Base-by-base conservation (phyloP, 108 stramenopile species). In the Mediolabrus comicus region DNA sequence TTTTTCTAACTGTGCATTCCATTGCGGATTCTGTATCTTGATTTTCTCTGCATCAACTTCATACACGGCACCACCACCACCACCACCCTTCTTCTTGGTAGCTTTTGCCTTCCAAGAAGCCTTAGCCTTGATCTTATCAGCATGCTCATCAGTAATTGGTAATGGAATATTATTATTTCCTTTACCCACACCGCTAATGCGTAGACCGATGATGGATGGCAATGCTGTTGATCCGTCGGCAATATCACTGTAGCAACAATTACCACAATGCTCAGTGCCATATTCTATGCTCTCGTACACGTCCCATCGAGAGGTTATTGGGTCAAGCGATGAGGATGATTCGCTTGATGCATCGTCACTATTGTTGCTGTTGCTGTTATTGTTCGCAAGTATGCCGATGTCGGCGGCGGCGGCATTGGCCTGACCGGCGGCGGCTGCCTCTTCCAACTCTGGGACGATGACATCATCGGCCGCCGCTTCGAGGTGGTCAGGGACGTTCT, bases 1-100 rank as follows among this genome's bases (percentile, higher is more conserved):
- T 53, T 72, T 0, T 1, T 16, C 16, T 1, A 57, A 24, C 11
- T 65, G 57, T 43, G 10, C 26, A 31, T 33, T 25, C 71, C 71
- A 72, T 16, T 49, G 17, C 4, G 64, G 71, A 57, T 67, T 67
- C 4, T 24, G 31, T 34, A 67, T 66, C n/a, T 59, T 56, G 24
- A 72, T 38, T 14, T 28, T 30, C 4, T 7, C 14, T 14, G 38
- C 27, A 4, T 66, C 64, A 11, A 72, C 29, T 26, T 53, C 32
- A 27, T 57, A 58, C 24, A 57, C 65, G 4, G 16, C 41, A 4
- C 16, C 41, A 5, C 17, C 41, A 11, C 11, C 41, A 16, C 3
- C 17, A n/a, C n/a, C n/a, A n/a, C n/a, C n/a, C 17, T 43, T 29
- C 26, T 39, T 33, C 14, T 43, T 62, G 14, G 59, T 35, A 4